phyloP scores from a whole-genome alignment of 768 basidiomycete species.

The Trametes sanguinea region DNA sequence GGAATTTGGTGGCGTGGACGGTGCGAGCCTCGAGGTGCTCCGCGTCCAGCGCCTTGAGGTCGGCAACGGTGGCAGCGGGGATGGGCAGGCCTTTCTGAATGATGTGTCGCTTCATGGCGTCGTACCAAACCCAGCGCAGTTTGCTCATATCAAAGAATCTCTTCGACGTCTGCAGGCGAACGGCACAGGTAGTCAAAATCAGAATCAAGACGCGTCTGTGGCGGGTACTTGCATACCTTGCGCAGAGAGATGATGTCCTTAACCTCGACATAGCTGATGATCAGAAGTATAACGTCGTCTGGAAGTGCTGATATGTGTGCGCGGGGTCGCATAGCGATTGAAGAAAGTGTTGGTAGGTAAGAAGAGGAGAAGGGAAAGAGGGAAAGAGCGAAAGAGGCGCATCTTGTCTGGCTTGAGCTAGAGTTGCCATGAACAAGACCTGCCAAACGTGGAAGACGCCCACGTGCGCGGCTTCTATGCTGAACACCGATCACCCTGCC shows the following conservation, averaged over 20 bases:
- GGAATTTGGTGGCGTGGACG: conserved; percentile 37
- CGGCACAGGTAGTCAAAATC: not conserved
- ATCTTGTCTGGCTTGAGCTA: not conserved
- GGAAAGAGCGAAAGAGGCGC: not conserved
- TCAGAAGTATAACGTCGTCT: conserved; percentile 37
- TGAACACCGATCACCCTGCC: conserved; percentile 6
- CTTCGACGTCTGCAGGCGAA: conserved; percentile 31
- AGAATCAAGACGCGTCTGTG: conserved; percentile 1
- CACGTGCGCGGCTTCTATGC: conserved; percentile 17
- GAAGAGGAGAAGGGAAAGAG: not conserved
- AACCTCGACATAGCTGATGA: conserved; percentile 35
- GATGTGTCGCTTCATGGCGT: conserved; percentile 37
- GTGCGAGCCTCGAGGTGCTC: conserved; percentile 37
- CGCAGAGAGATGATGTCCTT: conserved; percentile 36
- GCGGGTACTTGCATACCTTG: conserved; percentile 29
- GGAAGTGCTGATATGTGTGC: conserved; percentile 30
- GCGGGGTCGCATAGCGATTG: not conserved
- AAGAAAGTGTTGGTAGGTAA: not conserved
- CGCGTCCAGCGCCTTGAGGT: conserved; percentile 34
- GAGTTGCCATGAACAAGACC: conserved; percentile 12
- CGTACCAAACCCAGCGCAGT: conserved; percentile 40
- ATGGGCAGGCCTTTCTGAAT: conserved; percentile 36
- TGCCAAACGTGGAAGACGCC: not conserved
- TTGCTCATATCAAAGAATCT: conserved; percentile 35
- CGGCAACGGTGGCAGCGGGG: conserved; percentile 30